These are phyloP conservation scores for Rhododendron kiyosumense DNA, from an alignment of 148 eudicot species.

Conservation along the genomic window DNA sequence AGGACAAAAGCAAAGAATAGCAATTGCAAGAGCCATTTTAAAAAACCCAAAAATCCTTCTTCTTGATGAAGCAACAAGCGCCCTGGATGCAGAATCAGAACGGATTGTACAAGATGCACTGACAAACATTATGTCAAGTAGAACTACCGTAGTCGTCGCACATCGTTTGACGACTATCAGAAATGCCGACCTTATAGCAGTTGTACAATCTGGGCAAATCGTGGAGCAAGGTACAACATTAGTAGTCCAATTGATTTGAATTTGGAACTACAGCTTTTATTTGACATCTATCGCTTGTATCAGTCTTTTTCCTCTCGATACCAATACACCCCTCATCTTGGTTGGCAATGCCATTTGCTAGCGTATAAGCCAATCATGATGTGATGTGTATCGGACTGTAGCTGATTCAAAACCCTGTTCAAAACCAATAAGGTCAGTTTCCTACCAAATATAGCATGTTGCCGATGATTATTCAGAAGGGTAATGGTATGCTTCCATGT, in stretches of 20 bases:
- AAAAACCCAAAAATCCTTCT: constrained; percentile 77
- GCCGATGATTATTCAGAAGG: not conserved
- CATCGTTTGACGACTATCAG: constrained; percentile 76
- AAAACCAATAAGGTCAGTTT: not conserved
- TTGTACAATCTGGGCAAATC: constrained; percentile 67
- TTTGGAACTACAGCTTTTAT: not conserved
- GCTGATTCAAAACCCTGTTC: not conserved
- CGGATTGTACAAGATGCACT: constrained; percentile 83
- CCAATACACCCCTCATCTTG: not conserved
- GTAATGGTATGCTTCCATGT: not conserved
- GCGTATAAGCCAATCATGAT: not conserved
- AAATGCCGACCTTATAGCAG: constrained; percentile 74
- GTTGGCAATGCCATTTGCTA: not conserved
- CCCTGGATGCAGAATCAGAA: constrained; percentile 85
- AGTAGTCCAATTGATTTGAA: not conserved
- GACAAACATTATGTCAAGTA: constrained; percentile 56
- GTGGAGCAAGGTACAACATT: constrained; percentile 61
- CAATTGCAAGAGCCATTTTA: constrained; percentile 79
- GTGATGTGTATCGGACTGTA: not conserved
- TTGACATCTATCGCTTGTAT: not conserved
- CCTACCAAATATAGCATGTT: not conserved
- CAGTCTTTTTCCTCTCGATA: not conserved
- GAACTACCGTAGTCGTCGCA: constrained; percentile 85
- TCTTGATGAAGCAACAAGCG: constrained; percentile 92
- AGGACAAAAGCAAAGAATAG: constrained; percentile 90